phyloP scores from a whole-genome alignment of 2,329 filamentous ascomycete species.

The Xylariaceae sp. region DNA sequence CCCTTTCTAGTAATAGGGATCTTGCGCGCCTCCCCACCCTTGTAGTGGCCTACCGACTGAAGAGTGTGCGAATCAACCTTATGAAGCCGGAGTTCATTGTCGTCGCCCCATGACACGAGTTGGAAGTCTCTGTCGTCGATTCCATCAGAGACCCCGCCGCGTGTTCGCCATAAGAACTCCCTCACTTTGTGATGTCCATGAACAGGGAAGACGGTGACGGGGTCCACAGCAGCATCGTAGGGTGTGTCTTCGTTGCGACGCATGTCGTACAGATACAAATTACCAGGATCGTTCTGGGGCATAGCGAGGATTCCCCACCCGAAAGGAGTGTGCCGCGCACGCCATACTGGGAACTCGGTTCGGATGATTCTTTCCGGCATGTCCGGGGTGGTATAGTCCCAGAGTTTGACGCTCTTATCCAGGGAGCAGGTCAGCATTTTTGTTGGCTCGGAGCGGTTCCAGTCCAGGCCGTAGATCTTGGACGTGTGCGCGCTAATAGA shows the following conservation, averaged over 20 bases:
- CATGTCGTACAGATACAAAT: constrained; percentile 79
- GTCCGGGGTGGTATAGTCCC: constrained; percentile 65
- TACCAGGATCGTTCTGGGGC: constrained; percentile 82
- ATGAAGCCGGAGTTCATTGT: constrained; percentile 76
- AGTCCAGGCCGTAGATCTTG: constrained; percentile 93
- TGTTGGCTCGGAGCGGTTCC: constrained; percentile 72
- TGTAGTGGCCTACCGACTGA: constrained; percentile 66
- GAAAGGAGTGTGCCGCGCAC: constrained; percentile 86
- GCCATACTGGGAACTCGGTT: constrained; percentile 84
- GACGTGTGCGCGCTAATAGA: constrained; percentile 85
- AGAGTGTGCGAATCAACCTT: constrained; percentile 62
- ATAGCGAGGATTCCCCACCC: constrained; percentile 81
- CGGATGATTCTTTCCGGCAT: constrained; percentile 72
- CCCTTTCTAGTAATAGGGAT: constrained; percentile 77
- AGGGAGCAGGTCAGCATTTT: constrained; percentile 82
- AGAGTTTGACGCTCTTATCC: constrained; percentile 89
- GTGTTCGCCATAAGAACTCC: constrained; percentile 83
- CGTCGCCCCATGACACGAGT: constrained; percentile 86
- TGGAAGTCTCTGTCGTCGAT: constrained; percentile 85
- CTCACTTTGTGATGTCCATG: constrained; percentile 69
- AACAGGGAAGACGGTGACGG: constrained; percentile 54
- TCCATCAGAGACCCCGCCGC: constrained; percentile 62
- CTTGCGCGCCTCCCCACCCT: constrained; percentile 59
- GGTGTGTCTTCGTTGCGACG: constrained; percentile 43
- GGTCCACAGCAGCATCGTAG: constrained; percentile 41